These are phyloP conservation scores for Rhododendron simsii DNA, from an alignment of 148 eudicot genomes.

Conservation along the genomic window DNA sequence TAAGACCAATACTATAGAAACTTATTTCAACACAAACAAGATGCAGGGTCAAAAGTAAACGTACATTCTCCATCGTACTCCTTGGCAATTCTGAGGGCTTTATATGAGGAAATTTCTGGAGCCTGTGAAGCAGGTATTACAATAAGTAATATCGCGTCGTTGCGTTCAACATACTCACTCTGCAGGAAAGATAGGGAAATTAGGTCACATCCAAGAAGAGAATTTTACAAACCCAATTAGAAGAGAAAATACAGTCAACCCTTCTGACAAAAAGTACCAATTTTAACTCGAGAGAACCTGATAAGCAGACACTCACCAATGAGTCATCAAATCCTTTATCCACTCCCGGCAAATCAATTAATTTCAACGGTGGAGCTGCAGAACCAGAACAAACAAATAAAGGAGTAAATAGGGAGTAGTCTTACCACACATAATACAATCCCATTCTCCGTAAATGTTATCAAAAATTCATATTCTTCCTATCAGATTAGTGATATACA, in stretches of 20 bases:
- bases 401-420: background rate
- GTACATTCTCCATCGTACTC: slow-evolving; percentile 88
- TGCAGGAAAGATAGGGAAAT: slow-evolving; percentile 29
- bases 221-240: slow-evolving; percentile 5
- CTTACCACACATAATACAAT: background rate
- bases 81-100: slow-evolving; percentile 86
- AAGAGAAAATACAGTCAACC: slow-evolving; percentile 1
- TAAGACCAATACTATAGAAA: background rate
- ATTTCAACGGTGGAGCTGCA: slow-evolving; percentile 88
- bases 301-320: slow-evolving; percentile 50
- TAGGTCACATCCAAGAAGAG: slow-evolving; percentile 7
- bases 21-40: slow-evolving; percentile 2
- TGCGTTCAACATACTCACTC: slow-evolving; percentile 83
- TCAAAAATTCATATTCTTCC: background rate
- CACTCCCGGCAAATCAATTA: slow-evolving; percentile 92
- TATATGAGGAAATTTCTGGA: slow-evolving; percentile 79
- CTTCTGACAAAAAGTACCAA: background rate
- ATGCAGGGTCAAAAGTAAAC: slow-evolving; percentile 20
- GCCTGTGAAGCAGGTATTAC: slow-evolving; percentile 87
- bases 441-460: background rate
- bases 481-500: background rate
- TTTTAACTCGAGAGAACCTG: background rate
- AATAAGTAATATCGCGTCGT: slow-evolving; percentile 87
- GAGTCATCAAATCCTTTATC: slow-evolving; percentile 93
- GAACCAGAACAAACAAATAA: slow-evolving; percentile 4